These are phyloP conservation scores for Vanderwaltozyma polyspora DNA, from an alignment of 805 yeast genomes.

Conservation along the genomic window DNA sequence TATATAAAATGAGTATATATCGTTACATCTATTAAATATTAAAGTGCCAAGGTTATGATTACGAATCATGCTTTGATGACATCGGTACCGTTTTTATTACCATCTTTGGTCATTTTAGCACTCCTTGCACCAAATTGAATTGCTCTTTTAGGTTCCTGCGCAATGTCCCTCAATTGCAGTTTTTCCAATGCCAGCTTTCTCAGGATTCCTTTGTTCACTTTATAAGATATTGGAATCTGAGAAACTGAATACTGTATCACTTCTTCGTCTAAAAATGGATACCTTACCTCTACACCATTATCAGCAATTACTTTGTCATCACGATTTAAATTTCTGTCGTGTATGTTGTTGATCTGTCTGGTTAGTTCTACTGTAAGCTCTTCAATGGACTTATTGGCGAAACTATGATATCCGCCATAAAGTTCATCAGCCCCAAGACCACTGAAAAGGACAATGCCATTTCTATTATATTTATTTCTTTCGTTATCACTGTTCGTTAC, in stretches of 20 bases:
- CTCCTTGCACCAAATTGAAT: conserved; percentile 94
- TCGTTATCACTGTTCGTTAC: conserved; percentile 4
- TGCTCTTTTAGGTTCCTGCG: conserved; percentile 78
- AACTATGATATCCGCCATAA: conserved; percentile 91
- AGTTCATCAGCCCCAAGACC: conserved; percentile 97
- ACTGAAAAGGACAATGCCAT: conserved; percentile 63
- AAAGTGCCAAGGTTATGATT: no score
- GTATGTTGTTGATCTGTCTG: conserved; percentile 60
- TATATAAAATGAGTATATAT: no score
- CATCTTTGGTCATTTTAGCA: conserved; percentile 80
- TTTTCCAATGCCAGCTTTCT: conserved; percentile 44
- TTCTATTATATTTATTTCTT: conserved; percentile 33
- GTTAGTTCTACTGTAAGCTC: conserved; percentile 49
- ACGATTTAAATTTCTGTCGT: conserved; percentile 73
- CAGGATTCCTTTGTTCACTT: conserved; percentile 44
- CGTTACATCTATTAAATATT: no score
- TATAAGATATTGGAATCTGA: conserved; percentile 39
- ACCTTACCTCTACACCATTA: conserved; percentile 85
- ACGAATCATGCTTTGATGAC: conserved; percentile 14
- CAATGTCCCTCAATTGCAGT: conserved; percentile 43
- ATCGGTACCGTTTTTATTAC: conserved; percentile 71
- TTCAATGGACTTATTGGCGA: conserved; percentile 36
- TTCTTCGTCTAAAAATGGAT: conserved; percentile 65
- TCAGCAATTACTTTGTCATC: conserved; percentile 81
- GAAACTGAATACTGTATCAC: conserved; percentile 42